Evolutionary conservation across 805 yeast genomes (phyloP).

Genomic region (Zygotorulaspora sp.): DNA sequence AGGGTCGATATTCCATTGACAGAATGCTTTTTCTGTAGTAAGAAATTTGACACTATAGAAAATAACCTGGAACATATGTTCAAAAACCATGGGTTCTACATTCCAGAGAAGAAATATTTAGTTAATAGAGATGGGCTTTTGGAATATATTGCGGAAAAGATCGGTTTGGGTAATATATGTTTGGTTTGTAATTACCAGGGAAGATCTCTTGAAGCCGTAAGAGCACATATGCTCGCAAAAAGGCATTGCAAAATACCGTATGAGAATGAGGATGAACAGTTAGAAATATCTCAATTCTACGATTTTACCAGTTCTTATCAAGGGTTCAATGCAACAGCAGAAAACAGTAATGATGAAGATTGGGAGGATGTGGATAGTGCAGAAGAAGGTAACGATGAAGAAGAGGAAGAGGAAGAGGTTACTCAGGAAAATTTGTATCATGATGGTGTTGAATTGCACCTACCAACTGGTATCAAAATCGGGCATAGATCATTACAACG

Average conservation of each 20-base stretch:
- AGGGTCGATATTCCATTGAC: constrained; percentile 46
- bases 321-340: constrained; percentile 12
- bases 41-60: constrained; percentile 40
- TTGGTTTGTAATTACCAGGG: constrained; percentile 84
- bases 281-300: constrained; percentile 87
- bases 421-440: constrained; percentile 45
- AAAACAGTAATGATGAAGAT: constrained; percentile 34
- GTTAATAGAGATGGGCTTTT: constrained; percentile 70
- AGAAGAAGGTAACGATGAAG: constrained; percentile 32
- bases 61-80: constrained; percentile 68
- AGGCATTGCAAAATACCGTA: constrained; percentile 88
- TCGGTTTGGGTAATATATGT: constrained; percentile 89
- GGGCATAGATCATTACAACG: constrained; percentile 84
- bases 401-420: constrained; percentile 28
- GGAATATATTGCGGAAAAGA: constrained; percentile 77
- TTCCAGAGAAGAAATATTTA: constrained; percentile 79
- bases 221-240: constrained; percentile 86
- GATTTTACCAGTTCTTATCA: constrained; percentile 76
- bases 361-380: constrained; percentile 37
- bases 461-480: constrained; percentile 78
- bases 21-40: constrained; percentile 55
- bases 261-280: constrained; percentile 74
- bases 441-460: constrained; percentile 65
- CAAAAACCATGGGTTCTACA: constrained; percentile 71
- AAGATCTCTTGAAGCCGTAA: constrained; percentile 72